Base-by-base conservation (phyloP, 2,329 filamentous ascomycete genomes). In the Paracoccidioides lutzii region DNA sequence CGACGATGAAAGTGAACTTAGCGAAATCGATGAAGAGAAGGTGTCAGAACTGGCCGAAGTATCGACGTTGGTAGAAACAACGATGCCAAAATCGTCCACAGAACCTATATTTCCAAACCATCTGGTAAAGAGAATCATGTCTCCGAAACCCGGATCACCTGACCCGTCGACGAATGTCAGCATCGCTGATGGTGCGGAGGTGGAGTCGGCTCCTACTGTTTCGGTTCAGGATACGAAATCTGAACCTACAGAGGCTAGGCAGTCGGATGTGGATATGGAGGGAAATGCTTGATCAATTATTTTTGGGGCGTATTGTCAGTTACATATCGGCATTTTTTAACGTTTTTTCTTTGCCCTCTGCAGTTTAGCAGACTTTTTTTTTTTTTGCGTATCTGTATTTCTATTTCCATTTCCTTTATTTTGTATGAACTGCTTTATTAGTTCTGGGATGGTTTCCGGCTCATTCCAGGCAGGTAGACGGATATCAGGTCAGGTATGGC, bases 1-100 rank as follows among this genome's bases (percentile, higher is more conserved):
- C 0, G 83, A 86, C 59, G 82, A 85, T 55, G 83, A 87, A 66
- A 86, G 82, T 63, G 83, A 86, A 59, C 72, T 87, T 0, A 86
- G 82, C 53, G 84, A 87, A 58, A 78, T 83, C 4, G 75, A 81
- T 32, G 70, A 78, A 3, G 78, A 77, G n/a, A 71, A 56, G 33
- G 30, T 55, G 4, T 56, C 55, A 14, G 58, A 57, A 9, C n/a
- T 15, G 22, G 12, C n/a, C 2, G 54, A 52, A 5, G 40, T 32
- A 33, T 10, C 32, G 3, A 33, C 30, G 32, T 10, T n/a, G n/a
- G 14, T 12, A 28, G 5, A 28, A 32, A 8, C 42, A n/a, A 9
- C 49, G 12, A 32, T 40, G 32, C 43, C 43, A 3, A 22, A 22
- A 22, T 22, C 22, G 22, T 22, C 55, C 55, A 22, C 49, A 50